These are phyloP conservation scores for Auricularia sp. DNA, from an alignment of 768 basidiomycete species.

Conservation along the genomic window DNA sequence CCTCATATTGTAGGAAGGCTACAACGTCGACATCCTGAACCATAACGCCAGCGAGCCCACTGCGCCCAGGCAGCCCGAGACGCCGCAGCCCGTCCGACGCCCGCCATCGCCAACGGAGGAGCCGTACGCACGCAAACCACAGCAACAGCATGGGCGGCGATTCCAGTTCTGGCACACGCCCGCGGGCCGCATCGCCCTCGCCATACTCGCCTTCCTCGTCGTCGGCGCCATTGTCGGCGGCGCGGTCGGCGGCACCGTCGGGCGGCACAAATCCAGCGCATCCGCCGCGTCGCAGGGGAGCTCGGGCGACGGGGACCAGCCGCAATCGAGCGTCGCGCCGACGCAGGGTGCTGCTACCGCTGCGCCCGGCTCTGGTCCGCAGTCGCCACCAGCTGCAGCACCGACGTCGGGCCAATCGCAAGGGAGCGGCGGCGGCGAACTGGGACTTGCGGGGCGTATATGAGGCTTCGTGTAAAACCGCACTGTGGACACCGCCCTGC, in stretches of 20 bases:
- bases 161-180: constrained; percentile 41
- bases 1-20: constrained; percentile 35
- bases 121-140: not conserved
- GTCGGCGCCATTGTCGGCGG: constrained; percentile 48
- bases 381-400: no score
- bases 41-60: constrained; percentile 13
- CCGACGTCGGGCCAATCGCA: no score
- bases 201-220: constrained; percentile 30
- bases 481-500: no score
- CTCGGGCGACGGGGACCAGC: not conserved
- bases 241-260: constrained; percentile 42
- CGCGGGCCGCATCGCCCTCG: constrained; percentile 32
- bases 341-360: no score
- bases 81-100: constrained; percentile 6
- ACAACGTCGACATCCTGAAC: constrained; percentile 37
- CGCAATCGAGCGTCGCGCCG: not conserved
- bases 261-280: constrained; percentile 16
- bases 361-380: no score
- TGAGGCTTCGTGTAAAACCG: no score
- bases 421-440: no score
- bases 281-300: not conserved
- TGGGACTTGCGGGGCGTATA: no score
- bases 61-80: constrained; percentile 11
- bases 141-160: constrained; percentile 8
- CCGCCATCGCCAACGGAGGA: constrained; percentile 14